Evolutionary conservation across 202 grass and related monocot species (phyloP), one percentile per base, ranked within the genome.

Genomic region (Zizania palustris): DNA sequence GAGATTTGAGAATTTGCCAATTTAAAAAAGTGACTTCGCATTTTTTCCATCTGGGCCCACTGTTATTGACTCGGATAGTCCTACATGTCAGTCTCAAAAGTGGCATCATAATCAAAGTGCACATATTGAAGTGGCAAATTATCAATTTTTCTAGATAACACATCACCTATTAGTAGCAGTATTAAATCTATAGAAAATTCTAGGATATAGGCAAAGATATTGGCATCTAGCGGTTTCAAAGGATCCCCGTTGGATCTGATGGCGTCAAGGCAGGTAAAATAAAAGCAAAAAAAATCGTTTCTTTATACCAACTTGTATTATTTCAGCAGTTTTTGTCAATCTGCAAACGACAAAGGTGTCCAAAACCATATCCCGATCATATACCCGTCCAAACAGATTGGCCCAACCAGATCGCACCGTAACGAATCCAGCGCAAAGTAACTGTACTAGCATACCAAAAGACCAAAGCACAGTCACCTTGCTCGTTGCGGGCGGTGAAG

Each of bases 401-500:
- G 67, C 15, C 38, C 22, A 5, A 54, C 37, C 34, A 68, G 8
- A 41, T 38, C 45, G 38, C 3, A 13, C 34, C 45, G 51, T 6
- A 62, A 6, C 11, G 3, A 60, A 72, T 75, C 77, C 28, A 66
- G 21, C 20, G 9, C 67, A 35, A 7, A 1, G 3, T 7, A 53
- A 14, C 1, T 42, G 58, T 34, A 28, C 76, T 43, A 50, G 53
- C 65, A 61, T n/a, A 60, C 13, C 46, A 3, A 77, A 33, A 71
- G 4, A 15, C 51, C 3, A 65, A 6, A 75, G 20, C 3, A 18
- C 6, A 65, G 13, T 45, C 45, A 93, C 92, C 92, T 90, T 94
- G 92, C 42, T 94, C 92, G 54, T 94, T 94, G 67, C 92, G 80
- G 50, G 92, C 92, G 37, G 92, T 94, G 83, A 94, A 94, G 28